These are phyloP conservation scores for Cucurbitaria berberidis DNA, from an alignment of 2,329 filamentous ascomycete species.

Conservation along the genomic window DNA sequence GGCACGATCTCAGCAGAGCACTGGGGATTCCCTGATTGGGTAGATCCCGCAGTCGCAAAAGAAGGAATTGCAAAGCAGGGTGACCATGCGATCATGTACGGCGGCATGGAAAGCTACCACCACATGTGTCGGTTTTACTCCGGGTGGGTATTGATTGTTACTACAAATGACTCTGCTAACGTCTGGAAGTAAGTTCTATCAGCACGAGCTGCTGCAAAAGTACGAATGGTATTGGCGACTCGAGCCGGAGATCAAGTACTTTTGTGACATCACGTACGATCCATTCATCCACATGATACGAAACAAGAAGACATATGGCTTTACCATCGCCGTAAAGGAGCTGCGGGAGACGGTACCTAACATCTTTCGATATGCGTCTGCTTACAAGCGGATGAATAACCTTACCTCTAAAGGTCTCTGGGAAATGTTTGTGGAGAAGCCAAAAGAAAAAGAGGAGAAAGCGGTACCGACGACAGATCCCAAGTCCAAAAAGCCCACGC, in stretches of 20 bases:
- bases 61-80: conserved; percentile 97
- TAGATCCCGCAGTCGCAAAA: conserved; percentile 89
- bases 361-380: conserved; percentile 98
- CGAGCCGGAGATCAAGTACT: conserved; percentile 99
- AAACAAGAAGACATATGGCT: conserved; percentile 96
- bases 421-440: conserved; percentile 96
- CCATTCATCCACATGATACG: conserved; percentile 96
- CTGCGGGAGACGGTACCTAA: conserved; percentile 97
- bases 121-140: conserved; percentile 99
- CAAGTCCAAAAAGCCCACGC: conserved; percentile 70
- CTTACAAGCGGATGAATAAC: conserved; percentile 93
- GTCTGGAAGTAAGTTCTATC: conserved; percentile 81
- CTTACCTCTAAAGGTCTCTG: conserved; percentile 89
- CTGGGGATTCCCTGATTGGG: conserved; percentile 98
- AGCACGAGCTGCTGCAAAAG: conserved; percentile 90
- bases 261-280: conserved; percentile 99
- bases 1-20: conserved; percentile 88
- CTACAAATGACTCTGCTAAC: conserved; percentile 17
- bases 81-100: conserved; percentile 98
- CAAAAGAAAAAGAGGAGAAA: conserved; percentile 63
- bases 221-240: conserved; percentile 99
- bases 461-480: conserved; percentile 66
- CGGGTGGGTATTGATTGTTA: conserved; percentile 65
- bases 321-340: conserved; percentile 98
- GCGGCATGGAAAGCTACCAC: conserved; percentile 97